Percentiles rank a stretch among this genome's conserved stretches.
These are phyloP conservation scores for Hansenula anomala DNA, from an alignment of 1,139 yeast species.

Conservation along the genomic window DNA sequence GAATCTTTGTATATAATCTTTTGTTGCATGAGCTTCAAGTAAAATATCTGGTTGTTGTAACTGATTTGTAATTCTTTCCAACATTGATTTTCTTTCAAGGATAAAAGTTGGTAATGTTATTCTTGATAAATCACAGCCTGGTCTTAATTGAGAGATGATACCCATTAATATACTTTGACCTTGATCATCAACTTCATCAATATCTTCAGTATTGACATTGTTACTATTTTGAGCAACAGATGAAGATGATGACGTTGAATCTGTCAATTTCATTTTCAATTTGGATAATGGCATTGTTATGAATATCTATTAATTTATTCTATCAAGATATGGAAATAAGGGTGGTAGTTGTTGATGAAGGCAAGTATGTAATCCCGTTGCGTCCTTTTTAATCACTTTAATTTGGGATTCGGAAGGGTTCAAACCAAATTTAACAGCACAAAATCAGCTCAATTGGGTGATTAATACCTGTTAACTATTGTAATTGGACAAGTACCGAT, in stretches of 20 bases:
- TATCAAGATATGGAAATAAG: too few species aligned
- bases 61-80: conserved; percentile 89
- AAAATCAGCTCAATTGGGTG: too few species aligned
- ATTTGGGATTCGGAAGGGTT: too few species aligned
- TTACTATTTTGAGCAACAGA: neutral
- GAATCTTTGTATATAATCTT: conserved; percentile 64
- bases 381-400: too few species aligned
- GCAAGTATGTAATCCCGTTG: too few species aligned
- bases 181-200: conserved; percentile 88
- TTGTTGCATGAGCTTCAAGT: conserved; percentile 57
- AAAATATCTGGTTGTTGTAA: conserved; percentile 78
- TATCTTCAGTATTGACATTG: conserved; percentile 48
- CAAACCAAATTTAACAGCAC: too few species aligned
- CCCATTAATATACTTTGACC: conserved; percentile 83
- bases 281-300: conserved; percentile 15
- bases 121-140: conserved; percentile 85
- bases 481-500: too few species aligned
- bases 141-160: conserved; percentile 85
- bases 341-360: too few species aligned
- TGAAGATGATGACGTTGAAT: neutral
- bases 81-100: conserved; percentile 91
- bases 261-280: conserved; percentile 10
- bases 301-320: neutral
- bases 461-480: too few species aligned
- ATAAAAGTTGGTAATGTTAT: conserved; percentile 95